These are phyloP conservation scores for Blastocystis sp. DNA, from an alignment of 352 stramenopile species.

Conservation along the genomic window DNA sequence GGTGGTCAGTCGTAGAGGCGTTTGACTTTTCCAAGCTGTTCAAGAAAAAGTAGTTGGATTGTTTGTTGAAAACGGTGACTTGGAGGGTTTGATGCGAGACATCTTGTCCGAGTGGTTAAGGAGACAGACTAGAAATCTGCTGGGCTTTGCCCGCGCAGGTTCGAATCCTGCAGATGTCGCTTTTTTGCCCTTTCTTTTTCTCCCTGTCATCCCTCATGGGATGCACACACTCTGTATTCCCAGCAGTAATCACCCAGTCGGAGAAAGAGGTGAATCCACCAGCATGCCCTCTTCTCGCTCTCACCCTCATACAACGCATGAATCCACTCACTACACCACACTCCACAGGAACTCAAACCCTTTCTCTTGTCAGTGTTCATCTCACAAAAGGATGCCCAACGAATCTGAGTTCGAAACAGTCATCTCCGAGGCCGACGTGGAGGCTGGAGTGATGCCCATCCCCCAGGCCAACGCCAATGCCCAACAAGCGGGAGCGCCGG, in stretches of 20 bases:
- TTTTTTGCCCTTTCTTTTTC: not conserved
- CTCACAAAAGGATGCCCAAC: not conserved
- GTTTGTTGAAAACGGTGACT: conserved; percentile 32
- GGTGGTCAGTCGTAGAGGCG: not conserved
- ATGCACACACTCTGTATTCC: no score
- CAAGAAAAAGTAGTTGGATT: not conserved
- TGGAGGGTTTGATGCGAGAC: not conserved
- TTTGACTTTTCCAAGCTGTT: not conserved
- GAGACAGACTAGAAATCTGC: no score
- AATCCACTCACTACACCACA: no score
- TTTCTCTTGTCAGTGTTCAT: not conserved
- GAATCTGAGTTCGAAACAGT: not conserved
- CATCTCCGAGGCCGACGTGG: not conserved
- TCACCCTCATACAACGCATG: no score
- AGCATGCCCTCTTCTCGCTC: no score
- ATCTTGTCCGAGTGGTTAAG: not conserved
- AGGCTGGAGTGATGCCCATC: not conserved
- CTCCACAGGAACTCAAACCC: not conserved
- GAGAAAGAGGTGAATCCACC: no score
- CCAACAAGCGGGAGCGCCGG: no score
- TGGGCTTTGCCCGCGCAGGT: no score
- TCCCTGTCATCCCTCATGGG: not conserved
- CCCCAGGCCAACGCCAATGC: no score
- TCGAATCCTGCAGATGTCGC: no score
- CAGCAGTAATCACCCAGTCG: no score